Percentiles rank a stretch among this genome's conserved stretches.
phyloP scores from a whole-genome alignment of 768 basidiomycete species.

The Macrolepiota fuliginosa region DNA sequence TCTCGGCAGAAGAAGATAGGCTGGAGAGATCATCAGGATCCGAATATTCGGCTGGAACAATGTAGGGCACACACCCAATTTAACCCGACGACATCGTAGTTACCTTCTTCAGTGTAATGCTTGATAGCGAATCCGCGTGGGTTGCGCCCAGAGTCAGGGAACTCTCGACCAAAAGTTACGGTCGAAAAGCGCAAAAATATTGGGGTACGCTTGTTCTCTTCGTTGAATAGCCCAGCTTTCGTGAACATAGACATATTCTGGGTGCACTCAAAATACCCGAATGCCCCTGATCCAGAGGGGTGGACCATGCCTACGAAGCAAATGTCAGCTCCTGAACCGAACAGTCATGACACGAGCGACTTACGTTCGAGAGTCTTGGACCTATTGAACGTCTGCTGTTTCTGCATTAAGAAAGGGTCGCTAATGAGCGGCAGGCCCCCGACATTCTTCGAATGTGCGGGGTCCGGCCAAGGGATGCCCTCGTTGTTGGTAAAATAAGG shows the following conservation, averaged over 20 bases:
- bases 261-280: conserved; percentile 14
- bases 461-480: conserved; percentile 13
- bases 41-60: neutral
- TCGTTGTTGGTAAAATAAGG: conserved; percentile 16
- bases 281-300: conserved; percentile 12
- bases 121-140: conserved; percentile 15
- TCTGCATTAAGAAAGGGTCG: conserved; percentile 15
- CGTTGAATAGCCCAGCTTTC: conserved; percentile 10
- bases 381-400: conserved; percentile 15
- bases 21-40: neutral
- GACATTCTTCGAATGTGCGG: conserved; percentile 13
- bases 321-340: too few relatives aligned
- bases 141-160: conserved; percentile 13
- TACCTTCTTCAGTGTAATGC: conserved; percentile 15
- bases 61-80: conserved; percentile 6
- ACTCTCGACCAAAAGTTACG: conserved; percentile 14
- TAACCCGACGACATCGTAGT: conserved; percentile 14
- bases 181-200: conserved; percentile 14
- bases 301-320: conserved; percentile 11
- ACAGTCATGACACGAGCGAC: neutral
- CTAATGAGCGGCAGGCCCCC: conserved; percentile 13
- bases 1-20: conserved; percentile 14
- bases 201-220: conserved; percentile 9
- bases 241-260: conserved; percentile 14
- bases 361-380: conserved; percentile 14